Evolutionary conservation across 75 land plant genomes (phyloP).

Genomic region (Pinus albicaulis): DNA sequence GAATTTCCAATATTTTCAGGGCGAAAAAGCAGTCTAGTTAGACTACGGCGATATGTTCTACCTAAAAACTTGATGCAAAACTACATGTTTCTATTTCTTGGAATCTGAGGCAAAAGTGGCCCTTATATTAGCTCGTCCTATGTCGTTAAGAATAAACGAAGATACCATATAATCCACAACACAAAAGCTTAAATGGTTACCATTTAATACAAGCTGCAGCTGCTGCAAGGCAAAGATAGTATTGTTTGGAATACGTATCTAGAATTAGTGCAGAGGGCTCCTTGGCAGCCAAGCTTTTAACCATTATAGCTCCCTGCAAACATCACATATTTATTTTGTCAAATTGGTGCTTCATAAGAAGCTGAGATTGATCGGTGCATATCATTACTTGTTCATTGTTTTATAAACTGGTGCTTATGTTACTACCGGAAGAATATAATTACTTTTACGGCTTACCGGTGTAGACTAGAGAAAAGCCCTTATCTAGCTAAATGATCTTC

Average conservation of each 20-base stretch:
- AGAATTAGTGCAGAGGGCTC: slow-evolving; percentile 72
- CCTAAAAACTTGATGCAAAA: neutral
- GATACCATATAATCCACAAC: neutral
- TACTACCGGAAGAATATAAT: too few species aligned
- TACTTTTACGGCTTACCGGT: too few species aligned
- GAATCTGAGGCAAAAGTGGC: neutral
- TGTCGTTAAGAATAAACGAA: neutral
- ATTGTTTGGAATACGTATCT: slow-evolving; percentile 85
- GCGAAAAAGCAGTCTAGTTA: too few species aligned
- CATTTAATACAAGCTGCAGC: slow-evolving; percentile 89
- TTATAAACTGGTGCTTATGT: too few species aligned
- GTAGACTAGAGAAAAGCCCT: too few species aligned
- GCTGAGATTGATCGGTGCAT: neutral
- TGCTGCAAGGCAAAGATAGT: slow-evolving; percentile 96
- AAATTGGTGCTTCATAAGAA: neutral
- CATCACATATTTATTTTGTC: neutral
- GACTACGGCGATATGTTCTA: too few species aligned
- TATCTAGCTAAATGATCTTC: too few species aligned
- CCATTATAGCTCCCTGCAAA: slow-evolving; percentile 74
- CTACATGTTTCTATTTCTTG: neutral
- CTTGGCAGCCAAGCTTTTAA: slow-evolving; percentile 73
- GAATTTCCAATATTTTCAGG: too few species aligned
- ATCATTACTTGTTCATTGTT: neutral
- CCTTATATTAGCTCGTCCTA: neutral
- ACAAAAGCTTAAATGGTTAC: slow-evolving; percentile 23